phyloP scores from a whole-genome alignment of 495 filamentous ascomycete species.

The Annulohypoxylon stygium region DNA sequence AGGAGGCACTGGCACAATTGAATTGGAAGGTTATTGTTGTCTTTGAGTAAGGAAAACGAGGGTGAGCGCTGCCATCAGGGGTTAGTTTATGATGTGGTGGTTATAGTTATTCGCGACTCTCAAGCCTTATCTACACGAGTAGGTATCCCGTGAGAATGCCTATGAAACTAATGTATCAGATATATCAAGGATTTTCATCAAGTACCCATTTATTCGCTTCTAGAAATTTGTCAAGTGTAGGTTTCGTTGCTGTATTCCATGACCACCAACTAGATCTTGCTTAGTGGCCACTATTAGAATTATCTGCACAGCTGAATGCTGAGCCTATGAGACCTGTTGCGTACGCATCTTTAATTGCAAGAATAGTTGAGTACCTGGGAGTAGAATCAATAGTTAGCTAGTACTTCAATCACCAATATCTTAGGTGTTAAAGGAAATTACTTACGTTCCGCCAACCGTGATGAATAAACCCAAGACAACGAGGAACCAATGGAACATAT shows the following conservation, averaged over 20 bases:
- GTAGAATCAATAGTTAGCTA: background rate
- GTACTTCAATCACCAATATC: background rate
- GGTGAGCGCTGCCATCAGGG: too few species aligned
- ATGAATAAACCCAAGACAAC: conserved; percentile 57
- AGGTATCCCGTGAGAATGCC: too few species aligned
- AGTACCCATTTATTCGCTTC: too few species aligned
- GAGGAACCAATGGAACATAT: conserved; percentile 48
- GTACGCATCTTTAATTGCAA: conserved; percentile 58
- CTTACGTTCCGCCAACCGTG: conserved; percentile 55
- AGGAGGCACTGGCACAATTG: background rate
- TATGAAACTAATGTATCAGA: too few species aligned
- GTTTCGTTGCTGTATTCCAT: background rate
- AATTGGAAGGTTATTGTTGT: background rate
- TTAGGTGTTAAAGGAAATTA: background rate
- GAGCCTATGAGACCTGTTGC: conserved; percentile 53
- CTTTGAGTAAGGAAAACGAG: background rate
- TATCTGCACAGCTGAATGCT: conserved; percentile 60
- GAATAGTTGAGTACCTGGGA: conserved; percentile 52
- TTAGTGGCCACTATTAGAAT: conserved; percentile 36
- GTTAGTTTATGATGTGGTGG: too few species aligned
- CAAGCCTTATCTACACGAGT: too few species aligned
- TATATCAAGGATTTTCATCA: too few species aligned
- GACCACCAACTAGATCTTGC: background rate
- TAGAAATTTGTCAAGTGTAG: too few species aligned
- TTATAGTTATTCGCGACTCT: too few species aligned